Conservation (phyloP, 2,329 filamentous ascomycete species). For the Plectosphaerella plurivora region DNA sequence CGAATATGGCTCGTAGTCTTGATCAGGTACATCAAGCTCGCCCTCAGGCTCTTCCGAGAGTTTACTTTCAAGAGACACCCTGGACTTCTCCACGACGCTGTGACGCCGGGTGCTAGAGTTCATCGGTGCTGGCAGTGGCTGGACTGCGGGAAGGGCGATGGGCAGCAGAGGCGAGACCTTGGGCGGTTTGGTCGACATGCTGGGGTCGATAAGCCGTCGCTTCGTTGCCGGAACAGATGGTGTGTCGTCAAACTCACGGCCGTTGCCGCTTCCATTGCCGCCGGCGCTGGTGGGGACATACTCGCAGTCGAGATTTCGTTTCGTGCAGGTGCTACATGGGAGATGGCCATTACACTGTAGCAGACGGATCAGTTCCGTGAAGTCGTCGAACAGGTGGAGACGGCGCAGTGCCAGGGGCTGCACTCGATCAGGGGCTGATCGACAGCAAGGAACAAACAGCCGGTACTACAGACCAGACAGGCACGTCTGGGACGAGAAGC, state of each 20-base stretch:
- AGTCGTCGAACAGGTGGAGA: too few species aligned
- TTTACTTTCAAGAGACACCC: conserved; percentile 6
- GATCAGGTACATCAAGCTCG: conserved; percentile 2
- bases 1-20: conserved; percentile 16
- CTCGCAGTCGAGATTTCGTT: conserved; percentile 14
- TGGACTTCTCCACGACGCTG: conserved; percentile 4
- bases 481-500: background rate
- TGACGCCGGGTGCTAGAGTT: conserved; percentile 4
- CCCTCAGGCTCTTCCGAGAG: conserved; percentile 6
- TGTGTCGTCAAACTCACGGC: background rate
- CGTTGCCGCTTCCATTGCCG: background rate
- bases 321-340: conserved; percentile 16
- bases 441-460: too few species aligned
- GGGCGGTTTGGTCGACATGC: background rate
- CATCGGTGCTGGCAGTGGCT: conserved; percentile 3
- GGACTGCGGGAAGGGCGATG: conserved; percentile 6
- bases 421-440: background rate
- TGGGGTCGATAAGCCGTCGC: conserved; percentile 10
- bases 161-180: background rate
- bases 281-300: conserved; percentile 8
- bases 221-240: background rate
- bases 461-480: background rate
- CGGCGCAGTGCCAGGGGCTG: background rate
- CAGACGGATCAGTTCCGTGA: background rate
- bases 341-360: conserved; percentile 17